Percentiles rank a stretch among this genome's conserved stretches.
Evolutionary conservation across 2,329 filamentous ascomycete species (phyloP).

Genomic region (Leptographium radiaticola): DNA sequence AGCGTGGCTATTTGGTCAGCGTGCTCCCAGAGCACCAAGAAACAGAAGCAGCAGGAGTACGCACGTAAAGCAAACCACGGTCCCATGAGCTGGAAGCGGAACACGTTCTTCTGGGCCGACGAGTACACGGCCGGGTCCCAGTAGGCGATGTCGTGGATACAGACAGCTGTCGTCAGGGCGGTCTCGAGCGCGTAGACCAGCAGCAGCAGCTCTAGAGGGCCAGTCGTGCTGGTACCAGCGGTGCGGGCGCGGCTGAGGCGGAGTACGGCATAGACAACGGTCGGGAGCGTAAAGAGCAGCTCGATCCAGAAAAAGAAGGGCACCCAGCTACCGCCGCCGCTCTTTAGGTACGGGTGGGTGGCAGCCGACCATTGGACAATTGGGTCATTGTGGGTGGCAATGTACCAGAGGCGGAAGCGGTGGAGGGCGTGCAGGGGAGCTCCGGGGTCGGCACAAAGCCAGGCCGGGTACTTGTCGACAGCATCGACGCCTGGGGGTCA

Average conservation of each 20-base stretch:
- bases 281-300: conserved; percentile 35
- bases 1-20: conserved; percentile 25
- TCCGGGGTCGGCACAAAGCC: conserved; percentile 26
- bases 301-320: conserved; percentile 36
- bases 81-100: conserved; percentile 36
- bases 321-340: conserved; percentile 31
- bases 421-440: conserved; percentile 35
- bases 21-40: conserved; percentile 3
- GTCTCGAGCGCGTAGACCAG: conserved; percentile 39
- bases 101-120: conserved; percentile 27
- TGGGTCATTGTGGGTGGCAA: conserved; percentile 36
- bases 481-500: conserved; percentile 35
- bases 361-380: conserved; percentile 29
- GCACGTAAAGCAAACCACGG: conserved; percentile 41
- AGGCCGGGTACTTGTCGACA: conserved; percentile 36
- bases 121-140: conserved; percentile 35
- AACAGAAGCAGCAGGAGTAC: conserved; percentile 14
- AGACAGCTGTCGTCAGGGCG: conserved; percentile 36
- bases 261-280: conserved; percentile 32
- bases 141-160: conserved; percentile 34
- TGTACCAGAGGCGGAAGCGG: conserved; percentile 32
- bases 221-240: conserved; percentile 19
- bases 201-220: conserved; percentile 32
- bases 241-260: conserved; percentile 18
- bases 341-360: conserved; percentile 5